Base-by-base conservation (phyloP, 202 grass and related monocot genomes). In the Setaria italica region DNA sequence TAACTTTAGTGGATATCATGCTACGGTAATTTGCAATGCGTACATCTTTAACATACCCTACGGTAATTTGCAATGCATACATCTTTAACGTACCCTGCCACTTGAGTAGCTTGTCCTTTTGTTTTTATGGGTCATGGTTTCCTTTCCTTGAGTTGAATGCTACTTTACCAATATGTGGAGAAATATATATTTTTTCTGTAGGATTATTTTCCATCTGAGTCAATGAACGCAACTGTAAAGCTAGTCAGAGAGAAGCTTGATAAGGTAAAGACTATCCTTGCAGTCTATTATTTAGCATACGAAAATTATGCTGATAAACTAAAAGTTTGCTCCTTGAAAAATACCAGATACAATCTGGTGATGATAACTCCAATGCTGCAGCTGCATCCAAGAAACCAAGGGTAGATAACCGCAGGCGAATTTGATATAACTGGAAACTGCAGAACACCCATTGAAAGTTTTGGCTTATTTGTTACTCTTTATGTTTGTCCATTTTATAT, bases 171-270 rank as follows among this genome's bases (percentile, higher is more conserved):
- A 58, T 20, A 55, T 67, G 33, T 84, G 25, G 47, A 76, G 29
- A 50, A 12, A 20, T 48, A 80, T 53, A 80, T 7, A 76, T 73
- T 72, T 62, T 21, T 6, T 62, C 65, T 88, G 37, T 90, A 99
- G 93, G 93, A 96, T 74, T 99, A 94, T 81, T 99, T 99, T 88
- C 85, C 97, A 76, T 88, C 88, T 0, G 42, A 86, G 59, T 94
- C 92, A 1, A 99, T 99, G 93, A 99, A 99, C 50, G 67, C 80
- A 47, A 94, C 90, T 12, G 93, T 96, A 30, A 92, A 88, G 17
- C 48, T 92, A 54, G 93, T 99, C 29, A 91, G 97, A 29, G 88
- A 87, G 41, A 94, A 94, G 84, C 90, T 96, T 58, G 92, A 94
- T 60, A 91, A 90, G 97, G 90, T 99, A 67, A 75, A 73, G 35